A percentile compares a stretch with the other conserved stretches of the same genome.
Conservation (phyloP, 2,329 filamentous ascomycete species). For the Passalora sequoiae region DNA sequence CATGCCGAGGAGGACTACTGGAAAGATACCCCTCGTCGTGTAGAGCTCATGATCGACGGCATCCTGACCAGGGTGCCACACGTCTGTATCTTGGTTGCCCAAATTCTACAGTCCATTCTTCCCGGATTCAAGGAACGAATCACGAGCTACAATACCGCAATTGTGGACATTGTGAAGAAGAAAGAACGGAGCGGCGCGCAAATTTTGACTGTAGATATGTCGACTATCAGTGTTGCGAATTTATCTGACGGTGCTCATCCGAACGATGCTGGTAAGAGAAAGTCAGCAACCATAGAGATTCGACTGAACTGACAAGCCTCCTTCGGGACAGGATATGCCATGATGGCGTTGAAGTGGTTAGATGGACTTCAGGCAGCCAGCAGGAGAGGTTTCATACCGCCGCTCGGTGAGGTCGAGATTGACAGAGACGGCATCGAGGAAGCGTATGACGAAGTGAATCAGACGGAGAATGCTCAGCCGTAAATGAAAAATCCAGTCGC, state of each 20-base stretch:
- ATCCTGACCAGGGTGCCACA: neutral
- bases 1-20: no score
- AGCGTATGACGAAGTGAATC: no score
- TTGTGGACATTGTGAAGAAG: neutral
- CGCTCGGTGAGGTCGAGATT: no score
- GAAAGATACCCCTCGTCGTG: neutral
- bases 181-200: neutral
- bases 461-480: no score
- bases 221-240: neutral
- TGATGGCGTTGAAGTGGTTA: neutral
- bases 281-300: no score
- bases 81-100: neutral
- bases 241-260: constrained; percentile 1
- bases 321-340: neutral
- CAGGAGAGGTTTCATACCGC: no score
- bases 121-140: neutral
- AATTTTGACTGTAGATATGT: neutral
- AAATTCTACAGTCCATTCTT: neutral
- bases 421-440: no score
- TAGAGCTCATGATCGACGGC: neutral
- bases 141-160: neutral
- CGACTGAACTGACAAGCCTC: no score
- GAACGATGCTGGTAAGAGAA: no score
- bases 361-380: neutral
- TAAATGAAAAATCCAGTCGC: no score